These are phyloP conservation scores for Linnemannia exigua DNA, from an alignment of 192 early-diverging fungal genomes.

Conservation along the genomic window DNA sequence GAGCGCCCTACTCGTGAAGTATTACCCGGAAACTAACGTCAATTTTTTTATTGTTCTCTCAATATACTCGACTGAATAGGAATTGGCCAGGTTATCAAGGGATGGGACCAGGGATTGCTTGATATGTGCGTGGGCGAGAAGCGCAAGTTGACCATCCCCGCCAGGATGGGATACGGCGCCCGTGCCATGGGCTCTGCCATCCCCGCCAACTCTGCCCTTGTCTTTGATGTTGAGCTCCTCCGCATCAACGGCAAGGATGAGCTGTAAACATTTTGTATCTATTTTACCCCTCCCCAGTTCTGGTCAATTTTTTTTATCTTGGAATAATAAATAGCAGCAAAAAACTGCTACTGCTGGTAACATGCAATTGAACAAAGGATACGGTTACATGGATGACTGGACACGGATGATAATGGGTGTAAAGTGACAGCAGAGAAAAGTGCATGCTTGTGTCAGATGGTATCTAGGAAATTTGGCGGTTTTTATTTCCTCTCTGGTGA, in stretches of 20 bases:
- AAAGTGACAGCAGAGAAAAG: no score
- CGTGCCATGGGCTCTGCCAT: conserved; percentile 61
- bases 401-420: no score
- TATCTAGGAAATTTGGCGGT: no score
- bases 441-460: no score
- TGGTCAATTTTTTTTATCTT: not conserved
- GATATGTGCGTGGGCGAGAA: conserved; percentile 90
- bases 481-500: no score
- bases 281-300: conserved; percentile 5
- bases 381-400: no score
- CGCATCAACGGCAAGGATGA: conserved; percentile 65
- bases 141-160: conserved; percentile 79
- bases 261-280: conserved; percentile 35
- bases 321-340: not conserved
- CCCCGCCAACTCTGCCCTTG: conserved; percentile 71
- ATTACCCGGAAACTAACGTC: not conserved
- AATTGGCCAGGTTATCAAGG: conserved; percentile 80
- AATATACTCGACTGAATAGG: conserved; percentile 20
- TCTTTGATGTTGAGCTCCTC: conserved; percentile 85
- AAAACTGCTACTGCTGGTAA: no score
- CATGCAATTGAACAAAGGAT: no score
- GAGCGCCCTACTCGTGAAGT: no score
- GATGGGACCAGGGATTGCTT: conserved; percentile 82
- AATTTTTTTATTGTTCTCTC: not conserved
- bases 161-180: conserved; percentile 69